Base-by-base conservation (phyloP, 1,284 basidiomycete species). In the Phellinidium pouzarii region DNA sequence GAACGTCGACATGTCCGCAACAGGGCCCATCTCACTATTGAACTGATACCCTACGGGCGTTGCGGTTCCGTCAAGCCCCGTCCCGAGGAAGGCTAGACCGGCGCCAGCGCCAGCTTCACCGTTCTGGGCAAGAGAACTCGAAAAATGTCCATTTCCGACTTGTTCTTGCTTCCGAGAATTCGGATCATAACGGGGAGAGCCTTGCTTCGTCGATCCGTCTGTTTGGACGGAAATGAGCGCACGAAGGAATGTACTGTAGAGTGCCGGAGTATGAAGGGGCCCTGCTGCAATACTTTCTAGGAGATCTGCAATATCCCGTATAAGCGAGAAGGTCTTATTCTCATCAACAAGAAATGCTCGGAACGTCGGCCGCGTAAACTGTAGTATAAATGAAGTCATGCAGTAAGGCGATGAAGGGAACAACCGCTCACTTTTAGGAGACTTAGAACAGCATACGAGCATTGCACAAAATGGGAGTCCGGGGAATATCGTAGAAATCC, bases 391-490 rank as follows among this genome's bases (percentile, higher is more conserved):
- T 36, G 51, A n/a, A n/a, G n/a, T n/a, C n/a, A n/a, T n/a, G n/a
- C n/a, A n/a, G n/a, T n/a, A n/a, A n/a, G n/a, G n/a, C n/a, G n/a
- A n/a, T n/a, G n/a, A n/a, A 26, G 29, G 14, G 20, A 29, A 7
- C 31, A 36, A n/a, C 20, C 19, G 69, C 70, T 59, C 51, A 92
- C 88, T 81, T 94, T 94, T 55, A 95, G 72, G 54, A 94, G 71
- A 60, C 87, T 94, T 53, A 94, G 71, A 11, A 94, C 82, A 14
- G 90, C 85, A 68, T 96, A 97, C 9, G 89, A 90, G 49, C 83
- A 82, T 73, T 91, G 88, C 22, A 97, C 91, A 63, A 91, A 95
- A 63, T 92, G 89, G 6, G 91, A 90, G 66, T 98, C 94, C 0
- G 92, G 89, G 0, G 91, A 82, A 66, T 92, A 94, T 56, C 80